Evolutionary conservation across 2,329 filamentous ascomycete species (phyloP).

Genomic region (Emydomyces testavorans): DNA sequence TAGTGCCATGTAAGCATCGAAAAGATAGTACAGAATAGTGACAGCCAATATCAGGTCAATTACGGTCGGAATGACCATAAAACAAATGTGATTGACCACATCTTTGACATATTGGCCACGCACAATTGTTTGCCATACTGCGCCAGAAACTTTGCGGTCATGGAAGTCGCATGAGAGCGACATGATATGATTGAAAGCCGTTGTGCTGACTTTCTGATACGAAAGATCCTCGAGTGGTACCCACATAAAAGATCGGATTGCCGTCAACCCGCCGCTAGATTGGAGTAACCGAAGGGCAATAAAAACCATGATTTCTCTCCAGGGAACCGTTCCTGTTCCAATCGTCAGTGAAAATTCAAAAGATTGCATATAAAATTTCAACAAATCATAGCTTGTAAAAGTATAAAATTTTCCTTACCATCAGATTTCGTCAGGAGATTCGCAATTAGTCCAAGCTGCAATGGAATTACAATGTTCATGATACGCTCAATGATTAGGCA

Average conservation of each 20-base stretch:
- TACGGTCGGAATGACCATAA: slow-evolving; percentile 51
- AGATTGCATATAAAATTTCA: background rate
- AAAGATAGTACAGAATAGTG: slow-evolving; percentile 49
- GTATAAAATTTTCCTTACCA: slow-evolving; percentile 22
- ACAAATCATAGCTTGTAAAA: background rate
- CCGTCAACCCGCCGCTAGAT: slow-evolving; percentile 42
- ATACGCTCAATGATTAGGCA: slow-evolving; percentile 60
- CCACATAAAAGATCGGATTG: slow-evolving; percentile 43
- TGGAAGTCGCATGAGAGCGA: slow-evolving; percentile 61
- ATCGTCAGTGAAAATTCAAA: background rate
- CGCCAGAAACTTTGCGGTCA: slow-evolving; percentile 51
- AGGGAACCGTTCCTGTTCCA: slow-evolving; percentile 36
- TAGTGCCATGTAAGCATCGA: slow-evolving; percentile 50
- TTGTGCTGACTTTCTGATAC: slow-evolving; percentile 47
- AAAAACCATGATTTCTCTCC: slow-evolving; percentile 44
- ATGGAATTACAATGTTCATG: slow-evolving; percentile 66
- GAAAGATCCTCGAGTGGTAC: slow-evolving; percentile 47
- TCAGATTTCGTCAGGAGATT: slow-evolving; percentile 50
- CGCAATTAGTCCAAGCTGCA: slow-evolving; percentile 68
- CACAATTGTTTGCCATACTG: slow-evolving; percentile 53
- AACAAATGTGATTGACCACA: slow-evolving; percentile 48
- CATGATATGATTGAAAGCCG: slow-evolving; percentile 57
- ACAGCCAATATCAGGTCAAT: slow-evolving; percentile 52
- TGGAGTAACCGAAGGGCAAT: slow-evolving; percentile 39
- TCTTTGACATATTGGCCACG: slow-evolving; percentile 51